Evolutionary conservation across 2,329 filamentous ascomycete species (phyloP), one percentile per base, ranked within the genome.

Genomic region (Clonostachys rosea): DNA sequence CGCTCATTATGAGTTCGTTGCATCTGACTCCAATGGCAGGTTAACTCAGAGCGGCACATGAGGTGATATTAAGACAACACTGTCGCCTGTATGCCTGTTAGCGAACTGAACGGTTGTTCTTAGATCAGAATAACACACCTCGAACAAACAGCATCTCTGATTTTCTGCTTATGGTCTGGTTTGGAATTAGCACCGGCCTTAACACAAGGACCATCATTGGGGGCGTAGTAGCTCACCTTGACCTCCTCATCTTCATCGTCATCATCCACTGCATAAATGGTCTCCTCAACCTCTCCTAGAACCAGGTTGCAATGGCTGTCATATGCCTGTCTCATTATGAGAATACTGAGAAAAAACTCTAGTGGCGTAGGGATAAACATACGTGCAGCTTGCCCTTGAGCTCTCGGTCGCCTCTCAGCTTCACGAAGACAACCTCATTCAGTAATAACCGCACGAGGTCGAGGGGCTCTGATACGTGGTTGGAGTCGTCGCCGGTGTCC

Each of bases 241-340:
- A 90, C 75, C 30, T 82, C 81, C 49, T 92, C 86, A 49, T 87
- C 84, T 18, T 90, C 87, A 13, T 95, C 89, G n/a, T 91, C 87
- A 50, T 96, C 91, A 50, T 96, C 91, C 5, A 95, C 85, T 34
- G 92, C 78, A 64, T 96, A 99, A 56, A 99, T 91, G 7, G 92
- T 97, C 75, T 99, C 94, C 63, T 96, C 91, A 5, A 97, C 94
- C 55, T 99, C 94, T 47, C 94, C 92, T 6, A 99, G 78, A 6
- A 99, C 90, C 41, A 99, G 71, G 63, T 99, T 99, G 79, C 95
- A 99, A 68, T 99, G 94, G 61, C 90, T 96, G 65, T 99, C 94
- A 66, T 99, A 99, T 47, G 94, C 94, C 94, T 99, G 49, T 30
- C 39, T 16, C 53, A 54, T 4, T 39, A 40, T n/a, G 34, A 42